Evolutionary conservation across 257 asterid genomes (phyloP).

Genomic region (Penstemon newberryi): DNA sequence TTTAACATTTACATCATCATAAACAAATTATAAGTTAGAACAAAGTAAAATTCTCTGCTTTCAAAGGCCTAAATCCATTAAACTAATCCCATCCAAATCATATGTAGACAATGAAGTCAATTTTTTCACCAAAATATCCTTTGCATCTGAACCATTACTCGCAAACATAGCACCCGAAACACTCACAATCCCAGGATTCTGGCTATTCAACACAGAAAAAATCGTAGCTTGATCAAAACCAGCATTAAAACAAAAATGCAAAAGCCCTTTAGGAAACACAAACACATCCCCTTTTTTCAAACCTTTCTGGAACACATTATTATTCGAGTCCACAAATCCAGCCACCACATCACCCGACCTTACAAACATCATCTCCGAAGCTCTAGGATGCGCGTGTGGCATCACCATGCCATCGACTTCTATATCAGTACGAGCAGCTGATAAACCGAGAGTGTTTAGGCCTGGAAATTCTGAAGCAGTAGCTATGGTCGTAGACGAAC

Average conservation of each 20-base stretch:
- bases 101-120: slow-evolving; percentile 28
- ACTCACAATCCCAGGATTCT: slow-evolving; percentile 66
- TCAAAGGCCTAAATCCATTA: slow-evolving; percentile 33
- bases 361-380: slow-evolving; percentile 69
- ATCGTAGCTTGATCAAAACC: slow-evolving; percentile 59
- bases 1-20: not conserved
- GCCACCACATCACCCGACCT: slow-evolving; percentile 49
- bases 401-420: slow-evolving; percentile 62
- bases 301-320: slow-evolving; percentile 45
- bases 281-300: slow-evolving; percentile 62
- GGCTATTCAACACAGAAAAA: slow-evolving; percentile 64
- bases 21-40: not conserved
- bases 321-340: slow-evolving; percentile 58
- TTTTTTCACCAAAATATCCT: slow-evolving; percentile 37
- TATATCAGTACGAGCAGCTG: slow-evolving; percentile 58
- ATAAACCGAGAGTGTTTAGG: slow-evolving; percentile 67
- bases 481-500: slow-evolving; percentile 41
- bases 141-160: slow-evolving; percentile 25
- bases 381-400: slow-evolving; percentile 68
- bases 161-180: slow-evolving; percentile 46
- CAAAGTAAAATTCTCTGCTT: too few relatives aligned
- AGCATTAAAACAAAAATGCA: slow-evolving; percentile 58
- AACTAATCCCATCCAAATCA: slow-evolving; percentile 45
- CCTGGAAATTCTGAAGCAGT: slow-evolving; percentile 73
- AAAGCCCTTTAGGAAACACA: slow-evolving; percentile 66